Percentiles rank a stretch among this genome's conserved stretches.
Conservation (phyloP, 164 flowering plant genomes). For the Chloranthus sessilifolius region DNA sequence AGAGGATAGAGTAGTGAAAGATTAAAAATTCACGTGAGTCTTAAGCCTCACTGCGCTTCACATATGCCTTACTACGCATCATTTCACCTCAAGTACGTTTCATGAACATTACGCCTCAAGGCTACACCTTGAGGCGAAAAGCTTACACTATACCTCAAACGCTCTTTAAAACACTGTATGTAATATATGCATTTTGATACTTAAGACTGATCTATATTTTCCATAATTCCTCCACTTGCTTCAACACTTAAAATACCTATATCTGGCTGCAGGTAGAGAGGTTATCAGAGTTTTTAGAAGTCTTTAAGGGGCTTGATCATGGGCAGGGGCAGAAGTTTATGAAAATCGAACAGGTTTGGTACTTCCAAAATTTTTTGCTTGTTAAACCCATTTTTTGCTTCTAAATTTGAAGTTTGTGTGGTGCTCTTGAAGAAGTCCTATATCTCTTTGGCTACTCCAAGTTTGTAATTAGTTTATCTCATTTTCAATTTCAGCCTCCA, state of each 20-base stretch:
- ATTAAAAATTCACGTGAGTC: too few species aligned
- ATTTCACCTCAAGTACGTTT: too few species aligned
- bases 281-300: slow-evolving; percentile 41
- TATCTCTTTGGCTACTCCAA: slow-evolving; percentile 1
- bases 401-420: too few species aligned
- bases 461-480: background rate
- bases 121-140: too few species aligned
- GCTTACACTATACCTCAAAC: too few species aligned
- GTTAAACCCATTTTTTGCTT: background rate
- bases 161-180: too few species aligned
- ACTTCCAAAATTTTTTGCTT: too few species aligned
- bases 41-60: too few species aligned
- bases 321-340: slow-evolving; percentile 27
- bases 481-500: slow-evolving; percentile 65
- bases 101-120: too few species aligned
- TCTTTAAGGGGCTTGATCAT: slow-evolving; percentile 31
- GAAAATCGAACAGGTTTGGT: slow-evolving; percentile 33
- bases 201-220: background rate
- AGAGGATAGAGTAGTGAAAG: too few species aligned
- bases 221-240: background rate
- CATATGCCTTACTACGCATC: too few species aligned
- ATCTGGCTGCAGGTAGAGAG: slow-evolving; percentile 32
- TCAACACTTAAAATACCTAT: background rate
- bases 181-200: background rate
- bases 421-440: background rate